Percentiles rank a stretch among this genome's conserved stretches.
These are phyloP conservation scores for Alternaria dauci DNA, from an alignment of 2,329 filamentous ascomycete species.

Conservation along the genomic window DNA sequence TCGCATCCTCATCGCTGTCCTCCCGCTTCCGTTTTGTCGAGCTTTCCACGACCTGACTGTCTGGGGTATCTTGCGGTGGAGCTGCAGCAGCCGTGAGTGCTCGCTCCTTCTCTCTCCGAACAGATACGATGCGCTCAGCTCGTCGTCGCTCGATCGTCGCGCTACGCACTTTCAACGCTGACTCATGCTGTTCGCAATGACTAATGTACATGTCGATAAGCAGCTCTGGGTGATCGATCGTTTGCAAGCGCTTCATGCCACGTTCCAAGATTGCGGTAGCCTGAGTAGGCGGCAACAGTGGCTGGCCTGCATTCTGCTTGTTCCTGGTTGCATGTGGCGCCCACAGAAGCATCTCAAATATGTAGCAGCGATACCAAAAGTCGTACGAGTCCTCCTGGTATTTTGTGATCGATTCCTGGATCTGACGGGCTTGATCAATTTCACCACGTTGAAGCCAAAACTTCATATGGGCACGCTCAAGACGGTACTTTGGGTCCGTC, in stretches of 20 bases:
- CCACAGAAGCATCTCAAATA: constrained; percentile 86
- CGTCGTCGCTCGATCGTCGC: constrained; percentile 78
- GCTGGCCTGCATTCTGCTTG: constrained; percentile 58
- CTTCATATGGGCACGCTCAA: constrained; percentile 92
- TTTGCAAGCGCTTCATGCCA: constrained; percentile 67
- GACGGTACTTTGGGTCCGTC: constrained; percentile 83
- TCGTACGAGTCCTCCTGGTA: constrained; percentile 80
- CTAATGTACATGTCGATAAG: constrained; percentile 76
- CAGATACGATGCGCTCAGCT: constrained; percentile 55
- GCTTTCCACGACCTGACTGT: constrained; percentile 54
- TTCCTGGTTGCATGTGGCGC: constrained; percentile 64
- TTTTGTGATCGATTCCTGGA: constrained; percentile 77
- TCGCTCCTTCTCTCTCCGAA: constrained; percentile 71
- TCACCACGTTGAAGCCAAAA: constrained; percentile 86
- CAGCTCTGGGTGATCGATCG: constrained; percentile 79
- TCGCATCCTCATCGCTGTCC: constrained; percentile 59
- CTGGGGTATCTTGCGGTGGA: constrained; percentile 24
- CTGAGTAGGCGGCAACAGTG: constrained; percentile 67
- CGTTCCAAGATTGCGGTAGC: constrained; percentile 80
- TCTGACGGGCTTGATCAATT: constrained; percentile 75
- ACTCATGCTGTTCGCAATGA: constrained; percentile 91
- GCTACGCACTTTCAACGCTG: constrained; percentile 74
- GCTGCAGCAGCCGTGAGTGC: constrained; percentile 62
- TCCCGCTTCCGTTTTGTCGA: constrained; percentile 77
- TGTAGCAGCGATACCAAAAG: constrained; percentile 92